Evolutionary conservation across 495 filamentous ascomycete species (phyloP), one percentile per base, ranked within the genome.

Genomic region (Penicillium cataractarum): DNA sequence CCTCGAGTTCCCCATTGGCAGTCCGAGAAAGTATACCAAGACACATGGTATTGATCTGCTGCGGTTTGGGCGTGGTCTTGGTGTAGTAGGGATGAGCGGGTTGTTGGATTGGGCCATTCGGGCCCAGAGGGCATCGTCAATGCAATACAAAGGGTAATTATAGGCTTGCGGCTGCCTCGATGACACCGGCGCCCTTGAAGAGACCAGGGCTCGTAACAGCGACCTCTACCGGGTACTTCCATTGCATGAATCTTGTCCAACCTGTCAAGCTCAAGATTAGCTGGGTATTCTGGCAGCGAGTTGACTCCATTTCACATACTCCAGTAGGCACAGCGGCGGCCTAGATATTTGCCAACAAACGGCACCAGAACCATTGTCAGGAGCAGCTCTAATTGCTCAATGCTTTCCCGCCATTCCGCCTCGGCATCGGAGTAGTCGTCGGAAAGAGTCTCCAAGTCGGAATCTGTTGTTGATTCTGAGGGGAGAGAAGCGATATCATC

Each of bases 321-420:
- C 92, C 92, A 97, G 76, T 97, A 98, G 55, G 95, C 95, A 80
- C 92, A 96, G 77, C 88, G 92, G 74, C 95, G 83, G 40, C 95
- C 95, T 67, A 97, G 81, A 75, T 92, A 97, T 74, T 97, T 98
- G 22, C 95, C 95, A 55, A 92, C 77, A 72, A 94, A 97, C 19
- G 95, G 95, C 39, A 98, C 89, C 66, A 97, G 70, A 19, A 98
- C 90, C 92, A 99, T 96, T 8, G 89, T 94, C 71, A 97, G 72
- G 48, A 99, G 80, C 53, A 99, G 79, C 81, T 99, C 92, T 50
- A 98, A 76, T 76, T 99, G 95, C 78, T 97, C 90, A 65, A 99
- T 76, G 66, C 89, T 93, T 69, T 92, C 92, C 65, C 91, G 88
- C 95, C 95, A 99, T 74, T 99, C 93, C 21, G 82, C 84, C 74